Conservation (phyloP, 257 asterid species). For the Paraleonurus japonicus region DNA sequence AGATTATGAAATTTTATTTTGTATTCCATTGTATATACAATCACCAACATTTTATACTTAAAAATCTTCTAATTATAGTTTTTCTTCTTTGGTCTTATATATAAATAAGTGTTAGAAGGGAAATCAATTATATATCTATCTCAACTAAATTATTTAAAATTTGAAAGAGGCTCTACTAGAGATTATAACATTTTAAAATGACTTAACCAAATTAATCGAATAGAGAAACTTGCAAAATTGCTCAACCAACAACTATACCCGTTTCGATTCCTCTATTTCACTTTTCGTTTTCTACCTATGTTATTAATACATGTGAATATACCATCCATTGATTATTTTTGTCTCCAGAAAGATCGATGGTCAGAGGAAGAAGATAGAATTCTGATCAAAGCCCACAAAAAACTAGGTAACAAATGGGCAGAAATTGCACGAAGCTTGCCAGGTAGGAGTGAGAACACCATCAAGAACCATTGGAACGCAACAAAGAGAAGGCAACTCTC, state of each 20-base stretch:
- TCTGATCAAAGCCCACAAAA: conserved; percentile 47
- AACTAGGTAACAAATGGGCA: conserved; percentile 60
- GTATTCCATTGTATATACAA: background rate
- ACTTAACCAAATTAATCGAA: background rate
- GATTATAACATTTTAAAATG: background rate
- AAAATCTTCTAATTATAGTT: conserved; percentile 9
- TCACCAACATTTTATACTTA: background rate
- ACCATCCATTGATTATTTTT: no score
- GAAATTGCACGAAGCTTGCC: conserved; percentile 59
- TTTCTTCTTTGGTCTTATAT: conserved; percentile 22
- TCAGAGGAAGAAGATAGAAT: conserved; percentile 60
- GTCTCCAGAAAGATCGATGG: conserved; percentile 51
- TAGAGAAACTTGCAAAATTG: background rate
- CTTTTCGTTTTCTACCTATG: no score
- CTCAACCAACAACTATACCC: no score
- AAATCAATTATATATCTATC: background rate
- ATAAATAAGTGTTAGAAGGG: background rate
- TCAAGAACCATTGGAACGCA: conserved; percentile 70
- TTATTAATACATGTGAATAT: no score
- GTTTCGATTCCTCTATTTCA: no score
- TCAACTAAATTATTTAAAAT: background rate
- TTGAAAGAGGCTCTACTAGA: background rate
- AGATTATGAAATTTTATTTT: background rate
- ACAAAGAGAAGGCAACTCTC: conserved; percentile 54
- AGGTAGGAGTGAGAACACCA: conserved; percentile 62